Percentiles rank a stretch among this genome's conserved stretches.
phyloP scores from a whole-genome alignment of 371 early-diverging fungal species.

The Phascolomyces articulosus region DNA sequence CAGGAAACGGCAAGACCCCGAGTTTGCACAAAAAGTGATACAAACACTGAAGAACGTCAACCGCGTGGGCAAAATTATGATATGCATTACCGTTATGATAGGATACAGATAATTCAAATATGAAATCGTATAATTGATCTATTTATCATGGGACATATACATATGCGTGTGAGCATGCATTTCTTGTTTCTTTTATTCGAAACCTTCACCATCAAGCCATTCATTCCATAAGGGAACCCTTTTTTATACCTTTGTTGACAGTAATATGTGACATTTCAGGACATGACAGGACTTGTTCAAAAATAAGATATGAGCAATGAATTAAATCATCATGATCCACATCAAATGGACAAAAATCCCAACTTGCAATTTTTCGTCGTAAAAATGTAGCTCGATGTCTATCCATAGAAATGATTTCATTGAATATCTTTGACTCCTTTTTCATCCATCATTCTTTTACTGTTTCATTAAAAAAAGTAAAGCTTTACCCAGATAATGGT shows the following conservation, averaged over 20 bases:
- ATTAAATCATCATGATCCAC: conserved; percentile 63
- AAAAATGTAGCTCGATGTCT: conserved; percentile 47
- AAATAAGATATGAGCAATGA: conserved; percentile 67
- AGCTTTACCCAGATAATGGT: conserved; percentile 17
- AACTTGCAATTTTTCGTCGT: conserved; percentile 52
- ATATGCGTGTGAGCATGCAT: no score
- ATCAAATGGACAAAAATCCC: conserved; percentile 75
- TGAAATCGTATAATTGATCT: conserved; percentile 63
- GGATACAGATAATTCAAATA: conserved; percentile 60
- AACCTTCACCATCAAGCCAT: no score
- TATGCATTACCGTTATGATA: conserved; percentile 80
- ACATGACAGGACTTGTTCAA: conserved; percentile 61
- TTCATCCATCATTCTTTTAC: conserved; percentile 6
- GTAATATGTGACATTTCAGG: conserved; percentile 57
- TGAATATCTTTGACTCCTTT: not conserved
- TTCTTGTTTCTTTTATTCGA: no score
- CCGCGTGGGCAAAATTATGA: conserved; percentile 87
- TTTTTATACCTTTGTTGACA: conserved; percentile 59
- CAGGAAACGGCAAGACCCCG: conserved; percentile 43
- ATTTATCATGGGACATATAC: not conserved
- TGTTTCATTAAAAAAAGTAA: not conserved
- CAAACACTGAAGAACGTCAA: conserved; percentile 84
- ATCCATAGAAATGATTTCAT: no score
- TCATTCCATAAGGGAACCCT: no score
- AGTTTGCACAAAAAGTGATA: conserved; percentile 71